These are phyloP conservation scores for Ocimum tenuiflorum DNA, from an alignment of 257 asterid species.

Conservation along the genomic window DNA sequence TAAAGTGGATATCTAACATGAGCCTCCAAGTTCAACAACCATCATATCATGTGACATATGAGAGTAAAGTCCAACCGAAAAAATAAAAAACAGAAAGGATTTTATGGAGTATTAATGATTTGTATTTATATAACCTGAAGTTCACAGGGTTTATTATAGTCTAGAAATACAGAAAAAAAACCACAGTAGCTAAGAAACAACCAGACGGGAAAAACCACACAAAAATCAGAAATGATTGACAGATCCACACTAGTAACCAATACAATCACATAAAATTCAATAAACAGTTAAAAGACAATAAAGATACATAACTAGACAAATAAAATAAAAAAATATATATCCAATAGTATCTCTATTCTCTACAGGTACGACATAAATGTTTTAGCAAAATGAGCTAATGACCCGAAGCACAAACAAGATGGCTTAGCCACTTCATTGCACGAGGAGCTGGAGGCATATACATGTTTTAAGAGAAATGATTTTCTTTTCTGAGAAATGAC, in stretches of 20 bases:
- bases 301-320: not conserved
- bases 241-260: not conserved
- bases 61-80: too few species aligned
- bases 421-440: not conserved
- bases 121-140: not conserved
- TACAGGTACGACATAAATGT: not conserved
- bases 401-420: not conserved
- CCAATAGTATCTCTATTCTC: not conserved
- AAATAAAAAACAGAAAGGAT: not conserved
- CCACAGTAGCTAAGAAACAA: too few species aligned
- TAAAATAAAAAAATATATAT: too few species aligned
- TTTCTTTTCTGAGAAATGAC: not conserved
- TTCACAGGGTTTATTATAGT: not conserved
- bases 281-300: not conserved
- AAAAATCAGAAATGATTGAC: not conserved
- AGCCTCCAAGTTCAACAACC: too few species aligned
- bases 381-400: not conserved
- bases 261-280: not conserved
- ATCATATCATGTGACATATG: too few species aligned
- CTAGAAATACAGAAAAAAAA: not conserved
- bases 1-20: too few species aligned
- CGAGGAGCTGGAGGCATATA: not conserved
- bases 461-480: not conserved
- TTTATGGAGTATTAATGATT: not conserved
- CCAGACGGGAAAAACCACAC: too few species aligned